phyloP scores from a whole-genome alignment of 2,329 filamentous ascomycete genomes.

The Claviceps pazoutovae region DNA sequence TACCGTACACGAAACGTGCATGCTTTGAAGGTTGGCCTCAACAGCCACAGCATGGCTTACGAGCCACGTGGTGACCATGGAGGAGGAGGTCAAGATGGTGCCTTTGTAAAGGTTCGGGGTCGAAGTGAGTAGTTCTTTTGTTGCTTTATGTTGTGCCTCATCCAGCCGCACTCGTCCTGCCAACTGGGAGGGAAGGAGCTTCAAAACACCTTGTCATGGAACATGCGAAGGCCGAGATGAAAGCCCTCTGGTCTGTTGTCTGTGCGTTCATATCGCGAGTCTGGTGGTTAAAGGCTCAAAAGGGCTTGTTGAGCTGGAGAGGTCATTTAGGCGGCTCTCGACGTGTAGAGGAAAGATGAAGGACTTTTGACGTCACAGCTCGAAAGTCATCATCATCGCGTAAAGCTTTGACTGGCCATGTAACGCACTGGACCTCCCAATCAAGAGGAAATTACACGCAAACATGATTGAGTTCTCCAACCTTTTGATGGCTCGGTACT shows the following conservation, averaged over 20 bases:
- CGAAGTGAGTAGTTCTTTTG: conserved; percentile 28
- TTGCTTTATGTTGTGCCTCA: not conserved
- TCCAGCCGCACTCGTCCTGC: not conserved
- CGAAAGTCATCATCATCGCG: not conserved
- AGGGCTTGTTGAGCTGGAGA: not conserved
- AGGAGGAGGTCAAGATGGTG: conserved; percentile 28
- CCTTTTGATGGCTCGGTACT: conserved; percentile 6
- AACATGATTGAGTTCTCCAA: too few species aligned
- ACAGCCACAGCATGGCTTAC: conserved; percentile 31
- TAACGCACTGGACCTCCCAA: not conserved
- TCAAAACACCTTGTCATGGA: not conserved
- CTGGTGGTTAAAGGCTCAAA: not conserved
- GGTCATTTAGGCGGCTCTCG: not conserved
- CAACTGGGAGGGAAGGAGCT: not conserved
- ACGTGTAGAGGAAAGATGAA: not conserved
- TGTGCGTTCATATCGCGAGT: not conserved
- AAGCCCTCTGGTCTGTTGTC: too few species aligned
- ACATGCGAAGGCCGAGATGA: not conserved
- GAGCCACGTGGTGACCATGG: conserved; percentile 38
- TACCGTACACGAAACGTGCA: conserved; percentile 1
- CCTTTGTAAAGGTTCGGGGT: conserved; percentile 35
- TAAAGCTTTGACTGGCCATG: not conserved
- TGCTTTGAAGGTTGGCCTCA: conserved; percentile 1
- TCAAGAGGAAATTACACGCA: not conserved
- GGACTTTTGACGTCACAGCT: not conserved